phyloP scores from a whole-genome alignment of 306 rosid species.

The Trifolium repens region DNA sequence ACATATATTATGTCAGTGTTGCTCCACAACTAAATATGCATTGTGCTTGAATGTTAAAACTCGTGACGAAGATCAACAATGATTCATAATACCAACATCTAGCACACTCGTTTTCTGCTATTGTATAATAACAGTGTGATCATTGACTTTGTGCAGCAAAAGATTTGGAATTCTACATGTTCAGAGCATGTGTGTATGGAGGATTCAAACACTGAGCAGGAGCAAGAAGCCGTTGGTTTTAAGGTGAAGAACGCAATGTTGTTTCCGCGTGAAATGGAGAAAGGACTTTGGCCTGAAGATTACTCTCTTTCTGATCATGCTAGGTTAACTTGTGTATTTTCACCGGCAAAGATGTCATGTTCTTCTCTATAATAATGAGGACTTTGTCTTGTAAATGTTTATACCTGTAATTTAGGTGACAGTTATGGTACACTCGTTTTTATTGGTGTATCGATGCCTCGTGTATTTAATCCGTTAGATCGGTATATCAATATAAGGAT shows the following conservation, averaged over 20 bases:
- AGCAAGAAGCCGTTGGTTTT: constrained; percentile 63
- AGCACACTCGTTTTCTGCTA: constrained; percentile 3
- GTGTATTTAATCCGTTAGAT: neutral
- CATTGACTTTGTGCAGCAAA: constrained; percentile 55
- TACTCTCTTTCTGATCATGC: constrained; percentile 93
- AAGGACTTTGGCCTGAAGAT: constrained; percentile 81
- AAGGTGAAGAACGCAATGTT: constrained; percentile 74
- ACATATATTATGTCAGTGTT: no score
- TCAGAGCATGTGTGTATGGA: constrained; percentile 48
- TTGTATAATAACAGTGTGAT: constrained; percentile 28
- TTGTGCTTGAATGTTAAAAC: no score
- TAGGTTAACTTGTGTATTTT: constrained; percentile 61
- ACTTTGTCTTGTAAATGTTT: constrained; percentile 16
- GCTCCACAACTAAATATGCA: no score
- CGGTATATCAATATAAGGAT: neutral
- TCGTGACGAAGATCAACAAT: no score
- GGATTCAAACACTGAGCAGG: constrained; percentile 33
- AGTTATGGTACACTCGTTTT: neutral
- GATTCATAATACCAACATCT: neutral
- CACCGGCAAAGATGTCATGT: constrained; percentile 61
- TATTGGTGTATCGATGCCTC: neutral
- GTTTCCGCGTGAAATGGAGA: constrained; percentile 78
- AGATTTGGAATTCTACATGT: constrained; percentile 67
- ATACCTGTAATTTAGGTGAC: constrained; percentile 1
- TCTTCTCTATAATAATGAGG: neutral